Evolutionary conservation across 163 green algal species (phyloP), one percentile per base, ranked within the genome.

Genomic region (Chlorella variabilis): DNA sequence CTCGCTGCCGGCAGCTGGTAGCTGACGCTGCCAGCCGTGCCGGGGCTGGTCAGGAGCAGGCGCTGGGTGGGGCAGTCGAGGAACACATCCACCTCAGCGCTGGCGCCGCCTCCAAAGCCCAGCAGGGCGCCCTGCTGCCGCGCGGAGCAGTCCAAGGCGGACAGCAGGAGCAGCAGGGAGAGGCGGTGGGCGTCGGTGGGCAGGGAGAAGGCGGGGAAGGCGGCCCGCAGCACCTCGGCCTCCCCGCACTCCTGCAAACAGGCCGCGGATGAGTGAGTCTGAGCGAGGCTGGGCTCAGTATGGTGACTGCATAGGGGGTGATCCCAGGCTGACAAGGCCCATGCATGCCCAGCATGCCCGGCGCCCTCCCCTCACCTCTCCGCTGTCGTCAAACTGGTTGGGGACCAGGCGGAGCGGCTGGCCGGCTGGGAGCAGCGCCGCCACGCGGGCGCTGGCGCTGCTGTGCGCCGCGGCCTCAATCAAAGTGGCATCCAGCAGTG

Each of bases 151-250:
- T 81, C 75, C 29, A 73, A 27, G 21, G 59, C 15, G 2, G 58
- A 51, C 27, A 70, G 38, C 25, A 41, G 56, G 25, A 69, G 15
- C 20, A 71, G 58, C 41, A 81, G 58, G 1, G 75, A 69, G 1
- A 73, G 7, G 7, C 38, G 58, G 2, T 21, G 59, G 8, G 41
- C 59, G 33, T n/a, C 34, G 33, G 62, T 58, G 45, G 76, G 62
- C 23, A 82, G 76, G 2, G 76, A 54, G 15, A 75, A 82, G 45
- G 76, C 31, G 45, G 76, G 76, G 27, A 75, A 68, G 23, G 63
- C 20, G 21, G 62, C 76, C 5, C 62, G n/a, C 33, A 75, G 63
- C 45, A 75, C 76, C 27, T 75, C 76, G 13, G 33, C 49, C 1
- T 41, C 33, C 1, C 62, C 68, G 48, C 76, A 82, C 2, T 5